Evolutionary conservation across 2,329 filamentous ascomycete species (phyloP).

Genomic region (Phaeosphaeriaceae sp.): DNA sequence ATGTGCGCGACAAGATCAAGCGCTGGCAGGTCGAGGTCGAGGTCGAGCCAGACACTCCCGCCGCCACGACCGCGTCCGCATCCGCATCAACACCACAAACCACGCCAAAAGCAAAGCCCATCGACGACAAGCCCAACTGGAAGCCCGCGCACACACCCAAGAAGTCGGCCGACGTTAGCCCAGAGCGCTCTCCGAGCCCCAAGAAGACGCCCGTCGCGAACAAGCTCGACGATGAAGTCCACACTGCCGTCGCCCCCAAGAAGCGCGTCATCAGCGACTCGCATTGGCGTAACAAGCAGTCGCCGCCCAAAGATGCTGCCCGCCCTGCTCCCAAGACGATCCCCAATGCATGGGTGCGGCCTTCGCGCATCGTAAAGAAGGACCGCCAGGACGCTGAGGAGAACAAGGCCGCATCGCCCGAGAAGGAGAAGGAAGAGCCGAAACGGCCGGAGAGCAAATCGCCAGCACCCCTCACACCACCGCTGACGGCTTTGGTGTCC

Average conservation of each 20-base stretch:
- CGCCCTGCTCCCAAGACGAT: slow-evolving; percentile 45
- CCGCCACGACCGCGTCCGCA: slow-evolving; percentile 15
- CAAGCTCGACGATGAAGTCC: slow-evolving; percentile 54
- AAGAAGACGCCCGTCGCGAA: slow-evolving; percentile 43
- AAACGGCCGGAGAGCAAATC: slow-evolving; percentile 14
- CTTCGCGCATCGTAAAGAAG: slow-evolving; percentile 38
- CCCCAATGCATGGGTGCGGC: slow-evolving; percentile 50
- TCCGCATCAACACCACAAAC: slow-evolving; percentile 25
- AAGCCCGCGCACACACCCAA: slow-evolving; percentile 33
- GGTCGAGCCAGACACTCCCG: slow-evolving; percentile 66
- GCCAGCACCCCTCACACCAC: slow-evolving; percentile 20
- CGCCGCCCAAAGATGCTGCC: slow-evolving; percentile 41
- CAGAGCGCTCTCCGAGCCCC: slow-evolving; percentile 39
- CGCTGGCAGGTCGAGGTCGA: slow-evolving; percentile 84
- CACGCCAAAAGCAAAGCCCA: slow-evolving; percentile 34
- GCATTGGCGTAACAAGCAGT: slow-evolving; percentile 75
- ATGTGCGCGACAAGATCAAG: slow-evolving; percentile 77
- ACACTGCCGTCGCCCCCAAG: slow-evolving; percentile 72
- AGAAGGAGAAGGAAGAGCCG: slow-evolving; percentile 1
- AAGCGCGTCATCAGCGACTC: slow-evolving; percentile 94
- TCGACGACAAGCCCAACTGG: slow-evolving; percentile 38
- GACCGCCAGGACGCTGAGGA: slow-evolving; percentile 14
- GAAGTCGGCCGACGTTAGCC: slow-evolving; percentile 33
- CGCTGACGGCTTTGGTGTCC: slow-evolving; percentile 30
- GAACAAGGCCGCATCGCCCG: slow-evolving; percentile 14